Evolutionary conservation across 345 rosid species (phyloP), one percentile per base, ranked within the genome.

Genomic region (Mercurialis annua): DNA sequence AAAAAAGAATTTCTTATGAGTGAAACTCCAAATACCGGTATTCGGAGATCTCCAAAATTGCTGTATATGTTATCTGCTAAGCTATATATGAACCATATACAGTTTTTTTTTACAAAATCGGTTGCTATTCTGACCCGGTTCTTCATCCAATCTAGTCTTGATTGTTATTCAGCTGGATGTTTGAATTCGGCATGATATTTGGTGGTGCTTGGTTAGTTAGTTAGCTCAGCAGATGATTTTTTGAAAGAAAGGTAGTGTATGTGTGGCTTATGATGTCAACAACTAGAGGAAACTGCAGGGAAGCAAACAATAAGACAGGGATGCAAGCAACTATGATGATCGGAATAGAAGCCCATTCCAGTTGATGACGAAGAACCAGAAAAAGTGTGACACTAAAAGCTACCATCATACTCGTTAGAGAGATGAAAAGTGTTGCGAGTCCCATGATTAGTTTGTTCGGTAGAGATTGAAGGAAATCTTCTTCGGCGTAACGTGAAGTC

Each of bases 381-480:
- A 36, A 52, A 24, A 66, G 26, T 26, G 69, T 40, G 29, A 61
- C 50, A 38, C 17, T 30, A 53, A 66, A 66, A 24, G 62, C 38
- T 54, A 66, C 48, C 70, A 66, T 66, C 71, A 56, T 44, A 20
- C 31, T 29, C 15, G 26, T 33, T 30, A 67, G 44, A 3, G 71
- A 44, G 30, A 57, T 29, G 31, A 44, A 56, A 8, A 67, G 64
- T 29, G 64, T 44, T 40, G 56, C 43, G 15, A 67, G 71, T 46
- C 71, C 71, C 29, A 56, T 44, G 18, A 67, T 67, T 34, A 67
- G 29, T 33, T 57, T 67, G 38, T 20, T 56, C 0, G 71, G 64
- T 24, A 67, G 33, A 5, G 71, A 67, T 5, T 16, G 38, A 20
- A 67, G 70, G 49, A 68, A 68, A 47, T 59, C 72, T 18, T 59